phyloP scores from a whole-genome alignment of 2,329 filamentous ascomycete genomes.

The Anthostomella pinea region DNA sequence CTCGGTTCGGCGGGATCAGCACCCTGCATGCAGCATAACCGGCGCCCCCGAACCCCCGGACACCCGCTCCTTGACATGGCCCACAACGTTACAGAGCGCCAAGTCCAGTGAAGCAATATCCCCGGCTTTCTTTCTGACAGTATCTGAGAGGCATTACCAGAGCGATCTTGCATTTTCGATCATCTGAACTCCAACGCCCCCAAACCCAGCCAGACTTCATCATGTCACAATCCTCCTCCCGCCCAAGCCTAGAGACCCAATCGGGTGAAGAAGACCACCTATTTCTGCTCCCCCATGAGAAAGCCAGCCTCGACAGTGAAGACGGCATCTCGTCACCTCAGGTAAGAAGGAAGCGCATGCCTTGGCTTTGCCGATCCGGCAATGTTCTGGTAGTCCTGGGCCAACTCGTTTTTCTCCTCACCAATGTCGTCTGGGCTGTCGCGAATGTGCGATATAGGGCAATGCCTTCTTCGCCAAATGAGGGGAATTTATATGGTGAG shows the following conservation, averaged over 20 bases:
- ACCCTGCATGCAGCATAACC: too few relatives aligned
- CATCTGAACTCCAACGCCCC: too few relatives aligned
- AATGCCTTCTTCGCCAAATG: background rate
- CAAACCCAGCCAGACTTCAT: too few relatives aligned
- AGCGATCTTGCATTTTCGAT: too few relatives aligned
- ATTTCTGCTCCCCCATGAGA: constrained; percentile 1
- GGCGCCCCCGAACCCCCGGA: too few relatives aligned
- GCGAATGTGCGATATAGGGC: background rate
- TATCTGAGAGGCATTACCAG: too few relatives aligned
- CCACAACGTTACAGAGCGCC: too few relatives aligned
- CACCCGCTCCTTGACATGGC: too few relatives aligned
- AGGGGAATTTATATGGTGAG: background rate
- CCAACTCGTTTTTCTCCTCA: background rate
- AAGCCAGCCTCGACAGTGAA: background rate
- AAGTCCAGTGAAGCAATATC: too few relatives aligned
- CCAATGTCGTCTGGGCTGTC: background rate
- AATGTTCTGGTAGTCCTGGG: background rate
- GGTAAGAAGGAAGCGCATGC: background rate
- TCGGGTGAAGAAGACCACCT: background rate
- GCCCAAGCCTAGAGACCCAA: background rate
- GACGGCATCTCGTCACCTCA: background rate
- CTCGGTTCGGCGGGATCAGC: too few relatives aligned
- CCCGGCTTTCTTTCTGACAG: too few relatives aligned
- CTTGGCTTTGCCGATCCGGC: background rate
- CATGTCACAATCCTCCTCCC: background rate